Base-by-base conservation (phyloP, 805 yeast genomes). In the Ogataea chonburiensis region DNA sequence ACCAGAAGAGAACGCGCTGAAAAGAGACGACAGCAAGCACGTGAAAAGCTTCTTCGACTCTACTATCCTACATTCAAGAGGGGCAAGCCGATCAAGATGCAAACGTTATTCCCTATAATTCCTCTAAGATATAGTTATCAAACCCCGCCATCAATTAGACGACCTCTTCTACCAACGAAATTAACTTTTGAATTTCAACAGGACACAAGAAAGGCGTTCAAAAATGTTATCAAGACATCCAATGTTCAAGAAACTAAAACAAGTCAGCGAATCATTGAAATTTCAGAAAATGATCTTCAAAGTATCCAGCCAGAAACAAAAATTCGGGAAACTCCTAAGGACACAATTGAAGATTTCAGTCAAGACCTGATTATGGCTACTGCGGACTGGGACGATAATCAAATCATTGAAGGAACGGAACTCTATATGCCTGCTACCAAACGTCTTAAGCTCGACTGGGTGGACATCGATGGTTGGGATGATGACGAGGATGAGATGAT, bases 301-400 rank as follows among this genome's bases (percentile, higher is more conserved):
- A 37, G 45, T 7, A 31, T 52, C 2, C 40, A 46, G n/a, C 48
- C 53, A 5, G 42, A 37, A 13, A 18, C 18, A 5, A 40, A 43
- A 14, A 34, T 39, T 11, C 24, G n/a, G 3, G 50, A 46, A 42
- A 44, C 31, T 28, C 48, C 30, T 18, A 53, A 43, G 35, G 50
- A 46, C 25, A 45, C 55, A 14, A 65, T 74, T 33, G 53, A 59
- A 0, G 64, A 61, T 3, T 75, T 60, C 44, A 61, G 75, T 20
- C 75, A 73, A 25, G 84, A 80, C 41, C 52, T 82, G 33, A 63
- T 81, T 2, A 61, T 85, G 15, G 81, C 89, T 0, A 71, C 88
- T 0, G 81, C 84, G 12, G 86, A 81, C 40, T 86, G 95, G 95
- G 78, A 84, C 46, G 85, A 80, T 49, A 79, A 77, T 17, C 66